Evolutionary conservation across 495 filamentous ascomycete species (phyloP), one percentile per base, ranked within the genome.

Genomic region (Annulohypoxylon bovei): DNA sequence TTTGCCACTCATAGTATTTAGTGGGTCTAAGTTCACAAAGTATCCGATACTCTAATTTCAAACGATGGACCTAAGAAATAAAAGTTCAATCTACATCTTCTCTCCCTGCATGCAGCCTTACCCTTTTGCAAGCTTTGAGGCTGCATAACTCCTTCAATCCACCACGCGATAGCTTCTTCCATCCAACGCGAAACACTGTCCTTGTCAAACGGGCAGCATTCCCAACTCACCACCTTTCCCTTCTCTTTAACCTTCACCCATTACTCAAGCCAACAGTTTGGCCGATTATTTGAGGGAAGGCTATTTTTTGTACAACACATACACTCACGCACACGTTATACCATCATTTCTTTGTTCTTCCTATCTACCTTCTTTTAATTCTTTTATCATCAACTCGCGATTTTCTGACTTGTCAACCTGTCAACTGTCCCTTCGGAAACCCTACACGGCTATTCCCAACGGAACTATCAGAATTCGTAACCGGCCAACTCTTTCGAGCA

Each of bases 161-260:
- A 68, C 67, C 69, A 75, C 75, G 75, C 75, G 75, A 75, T 71
- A 76, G 68, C 66, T 68, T 73, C 72, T 73, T 56, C 68, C 61
- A 46, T 49, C 65, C 5, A 72, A 72, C 70, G 70, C 70, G 70
- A 65, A 14, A 46, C 54, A 39, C 30, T 63, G 30, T 35, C 16
- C 18, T 47, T 42, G 18, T 39, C 37, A 40, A 72, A 70, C 52
- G 33, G 30, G 35, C 47, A 62, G 39, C 47, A 61, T 35, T 46
- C 23, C 69, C 64, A 61, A 69, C 62, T 56, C 63, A 59, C 55
- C 66, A 37, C 35, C 63, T 37, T 62, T 49, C 50, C 35, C 44
- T 60, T 62, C 55, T 62, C 44, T 61, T 30, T 39, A 67, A 57
- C 56, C 28, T 14, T 60, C 30, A 23, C 40, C 61, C 54, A 46